A percentile compares a stretch with the other conserved stretches of the same genome.
These are phyloP conservation scores for Termitomyces sp. DNA, from an alignment of 768 basidiomycete species.

Conservation along the genomic window DNA sequence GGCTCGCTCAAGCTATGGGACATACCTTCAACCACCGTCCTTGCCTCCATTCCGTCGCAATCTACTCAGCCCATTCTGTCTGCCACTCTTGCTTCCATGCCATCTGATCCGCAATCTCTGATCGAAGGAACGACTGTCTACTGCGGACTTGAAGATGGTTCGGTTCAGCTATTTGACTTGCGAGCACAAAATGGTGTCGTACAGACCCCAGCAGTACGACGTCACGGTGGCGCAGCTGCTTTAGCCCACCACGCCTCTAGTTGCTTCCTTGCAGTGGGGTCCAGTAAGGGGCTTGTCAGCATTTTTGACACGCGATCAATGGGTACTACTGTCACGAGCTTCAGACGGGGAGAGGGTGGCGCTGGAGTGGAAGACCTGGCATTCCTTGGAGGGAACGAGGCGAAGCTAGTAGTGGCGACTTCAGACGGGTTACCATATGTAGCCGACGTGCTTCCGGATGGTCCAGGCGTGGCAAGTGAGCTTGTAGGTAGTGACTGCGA, in stretches of 20 bases:
- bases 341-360: slow-evolving; percentile 31
- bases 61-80: slow-evolving; percentile 33
- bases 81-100: slow-evolving; percentile 34
- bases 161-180: slow-evolving; percentile 53
- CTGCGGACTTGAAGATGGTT: slow-evolving; percentile 49
- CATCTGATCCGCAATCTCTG: slow-evolving; percentile 15
- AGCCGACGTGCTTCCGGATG: slow-evolving; percentile 35
- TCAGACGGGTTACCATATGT: slow-evolving; percentile 59
- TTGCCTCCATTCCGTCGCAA: slow-evolving; percentile 37
- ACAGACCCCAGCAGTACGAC: slow-evolving; percentile 4
- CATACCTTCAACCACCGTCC: slow-evolving; percentile 46
- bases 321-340: slow-evolving; percentile 26
- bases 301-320: slow-evolving; percentile 44
- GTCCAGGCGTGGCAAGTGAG: slow-evolving; percentile 40
- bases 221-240: slow-evolving; percentile 43
- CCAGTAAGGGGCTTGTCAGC: slow-evolving; percentile 45
- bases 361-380: slow-evolving; percentile 46
- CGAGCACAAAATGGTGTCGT: slow-evolving; percentile 28
- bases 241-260: slow-evolving; percentile 26
- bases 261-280: slow-evolving; percentile 54
- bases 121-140: slow-evolving; percentile 39
- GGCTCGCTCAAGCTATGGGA: slow-evolving; percentile 72
- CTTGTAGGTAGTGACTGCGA: slow-evolving; percentile 60
- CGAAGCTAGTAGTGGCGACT: slow-evolving; percentile 40
- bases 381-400: slow-evolving; percentile 19